A percentile compares a stretch with the other conserved stretches of the same genome.
These are phyloP conservation scores for Stereocaulon alpinum DNA, from an alignment of 495 filamentous ascomycete genomes.

Conservation along the genomic window DNA sequence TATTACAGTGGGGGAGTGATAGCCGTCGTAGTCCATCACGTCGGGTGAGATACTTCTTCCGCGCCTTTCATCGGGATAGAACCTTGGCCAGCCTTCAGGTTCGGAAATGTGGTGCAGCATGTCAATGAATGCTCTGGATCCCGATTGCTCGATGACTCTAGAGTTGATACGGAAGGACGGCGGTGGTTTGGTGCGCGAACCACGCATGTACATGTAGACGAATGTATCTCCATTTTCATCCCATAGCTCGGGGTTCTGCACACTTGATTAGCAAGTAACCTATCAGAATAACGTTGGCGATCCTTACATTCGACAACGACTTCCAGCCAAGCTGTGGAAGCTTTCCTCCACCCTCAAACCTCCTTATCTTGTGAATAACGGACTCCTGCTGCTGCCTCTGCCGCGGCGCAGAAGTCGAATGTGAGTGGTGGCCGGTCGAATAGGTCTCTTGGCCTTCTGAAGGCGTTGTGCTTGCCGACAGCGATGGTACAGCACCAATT, in stretches of 20 bases:
- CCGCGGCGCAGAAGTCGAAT: conserved; percentile 6
- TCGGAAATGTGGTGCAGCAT: conserved; percentile 20
- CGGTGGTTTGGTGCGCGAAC: conserved; percentile 24
- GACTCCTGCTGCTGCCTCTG: conserved; percentile 22
- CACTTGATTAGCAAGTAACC: not conserved
- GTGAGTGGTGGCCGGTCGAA: conserved; percentile 8
- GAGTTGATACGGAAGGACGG: conserved; percentile 26
- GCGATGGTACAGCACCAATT: conserved; percentile 22
- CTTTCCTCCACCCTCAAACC: conserved; percentile 25
- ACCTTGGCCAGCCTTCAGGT: conserved; percentile 24
- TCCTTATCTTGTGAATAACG: conserved; percentile 23
- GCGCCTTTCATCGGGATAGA: conserved; percentile 15
- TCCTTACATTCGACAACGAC: conserved; percentile 23
- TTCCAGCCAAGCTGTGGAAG: conserved; percentile 26
- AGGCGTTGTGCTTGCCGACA: conserved; percentile 22
- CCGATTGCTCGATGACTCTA: conserved; percentile 20
- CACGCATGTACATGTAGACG: conserved; percentile 27
- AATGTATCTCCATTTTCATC: conserved; percentile 24
- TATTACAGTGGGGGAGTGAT: conserved; percentile 3
- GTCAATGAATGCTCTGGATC: conserved; percentile 22
- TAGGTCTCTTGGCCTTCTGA: conserved; percentile 19
- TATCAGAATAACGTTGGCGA: not conserved
- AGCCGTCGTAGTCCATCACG: conserved; percentile 12
- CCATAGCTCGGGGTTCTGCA: conserved; percentile 26
- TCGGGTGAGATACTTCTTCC: conserved; percentile 7